Evolutionary conservation across 2,329 filamentous ascomycete genomes (phyloP).

Genomic region (Dothidotthia symphoricarpi): DNA sequence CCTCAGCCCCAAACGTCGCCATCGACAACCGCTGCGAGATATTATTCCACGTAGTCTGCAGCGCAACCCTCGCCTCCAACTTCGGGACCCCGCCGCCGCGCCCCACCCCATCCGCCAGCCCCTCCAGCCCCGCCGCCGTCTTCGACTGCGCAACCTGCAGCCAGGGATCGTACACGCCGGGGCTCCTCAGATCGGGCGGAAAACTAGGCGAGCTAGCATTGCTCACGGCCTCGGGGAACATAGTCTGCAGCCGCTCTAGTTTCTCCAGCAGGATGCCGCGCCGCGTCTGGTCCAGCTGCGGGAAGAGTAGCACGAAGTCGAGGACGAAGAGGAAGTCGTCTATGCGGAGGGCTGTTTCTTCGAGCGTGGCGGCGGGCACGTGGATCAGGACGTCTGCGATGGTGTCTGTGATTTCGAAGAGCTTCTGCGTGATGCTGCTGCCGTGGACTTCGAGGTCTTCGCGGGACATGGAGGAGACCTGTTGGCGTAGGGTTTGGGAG

Average conservation of each 20-base stretch:
- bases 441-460: slow-evolving; percentile 56
- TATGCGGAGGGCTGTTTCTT: slow-evolving; percentile 50
- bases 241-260: slow-evolving; percentile 38
- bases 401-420: slow-evolving; percentile 61
- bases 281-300: slow-evolving; percentile 49
- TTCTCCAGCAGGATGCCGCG: slow-evolving; percentile 48
- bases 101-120: slow-evolving; percentile 14
- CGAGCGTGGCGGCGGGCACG: slow-evolving; percentile 48
- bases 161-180: slow-evolving; percentile 34
- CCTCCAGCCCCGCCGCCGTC: slow-evolving; percentile 28
- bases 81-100: slow-evolving; percentile 10
- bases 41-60: slow-evolving; percentile 34
- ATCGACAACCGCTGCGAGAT: slow-evolving; percentile 34
- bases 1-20: slow-evolving; percentile 14
- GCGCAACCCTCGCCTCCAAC: slow-evolving; percentile 14
- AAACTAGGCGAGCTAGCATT: slow-evolving; percentile 33
- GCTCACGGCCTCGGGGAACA: slow-evolving; percentile 39
- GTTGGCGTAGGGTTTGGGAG: slow-evolving; percentile 46
- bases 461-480: slow-evolving; percentile 44
- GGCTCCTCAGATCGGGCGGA: slow-evolving; percentile 29
- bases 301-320: slow-evolving; percentile 52
- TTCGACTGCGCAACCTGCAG: slow-evolving; percentile 36
- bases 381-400: slow-evolving; percentile 59
- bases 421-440: slow-evolving; percentile 57
- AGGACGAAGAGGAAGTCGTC: slow-evolving; percentile 57